Base-by-base conservation (phyloP, 371 early-diverging fungal species). In the Mucor mucedo region DNA sequence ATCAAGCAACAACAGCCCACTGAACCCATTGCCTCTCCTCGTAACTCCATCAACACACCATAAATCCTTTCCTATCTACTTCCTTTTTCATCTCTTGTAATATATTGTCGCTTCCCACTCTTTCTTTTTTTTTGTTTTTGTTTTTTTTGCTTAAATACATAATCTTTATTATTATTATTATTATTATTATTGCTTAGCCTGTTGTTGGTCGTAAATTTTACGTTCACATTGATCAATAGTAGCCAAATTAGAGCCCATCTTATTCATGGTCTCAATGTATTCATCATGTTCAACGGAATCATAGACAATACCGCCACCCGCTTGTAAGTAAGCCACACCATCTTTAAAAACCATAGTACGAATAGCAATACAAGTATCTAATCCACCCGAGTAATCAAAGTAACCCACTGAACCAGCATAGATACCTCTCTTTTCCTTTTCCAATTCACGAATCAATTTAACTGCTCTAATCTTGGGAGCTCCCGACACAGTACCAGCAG, bases 331-430 rank as follows among this genome's bases (percentile, higher is more conserved):
- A 21, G 93, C 97, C 13, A 90, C 75, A 16, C 94, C 95, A 62
- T 96, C 95, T 83, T 97, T 97, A 78, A 96, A 93, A 9, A 97
- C 77, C 96, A 97, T 96, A 7, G 97, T 97, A 33, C 98, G 91
- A 68, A 98, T 95, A 16, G 97, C 95, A 79, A 98, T 97, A 75
- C 95, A 94, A 2, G 98, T 98, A 71, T 98, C 97, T 70, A 98
- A 71, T 62, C 88, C 90, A 44, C 96, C 95, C 6, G 92, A 87
- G 76, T 93, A 98, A 66, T 91, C 91, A 79, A 97, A 98, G 71
- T 94, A 93, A 2, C 98, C 98, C 33, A 98, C 93, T 5, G 96
- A 88, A 10, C 98, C 98, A 47, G 96, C 98, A 75, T 98, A 98
- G 11, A 96, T 85, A 39, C 98, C 98, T 45, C 98, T 91, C 75